Evolutionary conservation across 2,329 filamentous ascomycete species (phyloP), one percentile per base, ranked within the genome.

Genomic region (Claviceps sorghi): DNA sequence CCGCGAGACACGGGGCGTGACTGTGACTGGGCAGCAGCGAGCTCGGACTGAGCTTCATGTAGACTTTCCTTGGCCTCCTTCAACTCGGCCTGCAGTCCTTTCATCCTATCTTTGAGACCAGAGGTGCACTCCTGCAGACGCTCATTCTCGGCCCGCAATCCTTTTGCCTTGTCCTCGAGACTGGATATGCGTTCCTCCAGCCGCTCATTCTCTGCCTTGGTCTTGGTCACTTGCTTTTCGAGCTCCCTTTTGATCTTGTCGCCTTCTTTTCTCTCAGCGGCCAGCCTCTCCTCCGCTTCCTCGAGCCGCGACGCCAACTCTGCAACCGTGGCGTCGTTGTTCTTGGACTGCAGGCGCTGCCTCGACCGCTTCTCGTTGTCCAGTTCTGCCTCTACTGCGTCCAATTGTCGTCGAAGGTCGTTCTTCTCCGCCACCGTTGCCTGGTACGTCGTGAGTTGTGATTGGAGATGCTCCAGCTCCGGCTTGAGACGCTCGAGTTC

Each of bases 391-490:
- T 95, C 86, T 2, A 90, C 67, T 1, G 83, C 81, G 61, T 77
- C 83, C 30, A 95, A 67, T 66, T 93, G 86, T 47, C 86, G 82
- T 62, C 93, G 83, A 15, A 96, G 69, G 2, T 84, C 77, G 46
- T 91, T 73, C 65, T 94, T 95, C 63, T 95, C 88, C 1, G 84
- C 74, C 17, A 94, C 72, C 11, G 87, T 71, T 2, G 78, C 75
- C 61, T 89, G 82, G 51, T 90, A 80, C 15, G 75, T 72, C 30
- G 69, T 62, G 11, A 80, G 64, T 59, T 80, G 77, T 2, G 75
- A 72, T 56, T 71, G 69, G 29, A 82, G 67, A 52, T 80, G 76
- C 42, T 80, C 76, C 17, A 80, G 57, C 58, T 82, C 77, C 26
- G 76, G 77, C 55, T 75, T 76, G 11, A 82, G 61, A 7, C 71